Percentiles rank a stretch among this genome's conserved stretches.
Evolutionary conservation across 108 stramenopile genomes (phyloP).

Genomic region (Mediolabrus comicus): DNA sequence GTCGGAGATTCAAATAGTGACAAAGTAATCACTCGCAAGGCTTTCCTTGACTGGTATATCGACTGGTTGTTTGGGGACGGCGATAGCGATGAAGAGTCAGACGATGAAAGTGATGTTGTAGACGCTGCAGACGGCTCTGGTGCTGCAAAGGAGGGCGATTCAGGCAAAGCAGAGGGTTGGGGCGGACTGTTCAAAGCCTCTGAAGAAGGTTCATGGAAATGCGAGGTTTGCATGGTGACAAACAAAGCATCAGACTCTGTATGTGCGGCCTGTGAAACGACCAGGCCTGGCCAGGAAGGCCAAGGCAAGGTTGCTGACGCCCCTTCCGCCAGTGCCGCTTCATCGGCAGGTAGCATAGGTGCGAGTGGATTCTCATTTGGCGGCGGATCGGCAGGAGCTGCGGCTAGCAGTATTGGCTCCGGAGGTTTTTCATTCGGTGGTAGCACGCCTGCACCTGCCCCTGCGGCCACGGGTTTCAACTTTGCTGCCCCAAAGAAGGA

Average conservation of each 20-base stretch:
- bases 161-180: constrained; percentile 45
- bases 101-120: constrained; percentile 3
- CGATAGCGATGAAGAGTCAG: constrained; percentile 53
- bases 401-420: constrained; percentile 41
- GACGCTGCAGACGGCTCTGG: constrained; percentile 13
- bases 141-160: neutral
- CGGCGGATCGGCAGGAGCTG: constrained; percentile 2
- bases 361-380: constrained; percentile 63
- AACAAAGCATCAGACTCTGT: constrained; percentile 50
- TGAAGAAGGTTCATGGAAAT: constrained; percentile 84
- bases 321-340: constrained; percentile 8
- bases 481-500: constrained; percentile 12
- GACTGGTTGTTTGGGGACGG: constrained; percentile 88
- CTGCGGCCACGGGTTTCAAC: constrained; percentile 2
- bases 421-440: constrained; percentile 58
- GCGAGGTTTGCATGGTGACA: constrained; percentile 73
- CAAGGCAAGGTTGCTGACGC: constrained; percentile 11
- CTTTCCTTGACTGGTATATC: constrained; percentile 82
- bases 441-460: neutral
- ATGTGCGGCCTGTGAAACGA: constrained; percentile 83
- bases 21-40: constrained; percentile 42
- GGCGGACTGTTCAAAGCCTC: constrained; percentile 47
- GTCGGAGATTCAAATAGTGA: constrained; percentile 11
- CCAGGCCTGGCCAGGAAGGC: constrained; percentile 60
- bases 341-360: constrained; percentile 49